Base-by-base conservation (phyloP, 805 yeast species). In the Hanseniaspora thailandica region DNA sequence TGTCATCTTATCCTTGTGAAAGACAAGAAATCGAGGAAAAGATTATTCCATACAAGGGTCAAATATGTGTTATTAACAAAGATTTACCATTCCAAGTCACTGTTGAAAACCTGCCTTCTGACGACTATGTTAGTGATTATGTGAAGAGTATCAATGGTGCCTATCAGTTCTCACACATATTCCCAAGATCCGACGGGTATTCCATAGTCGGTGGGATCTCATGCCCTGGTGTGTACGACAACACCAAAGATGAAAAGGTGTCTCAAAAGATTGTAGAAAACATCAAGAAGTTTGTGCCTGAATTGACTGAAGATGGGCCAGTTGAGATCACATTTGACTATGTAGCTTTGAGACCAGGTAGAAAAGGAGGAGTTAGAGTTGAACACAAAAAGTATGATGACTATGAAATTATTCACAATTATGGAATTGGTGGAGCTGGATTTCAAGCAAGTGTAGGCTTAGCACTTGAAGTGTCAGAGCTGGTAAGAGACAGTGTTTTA, bases 181-280 rank as follows among this genome's bases (percentile, higher is more conserved):
- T 82, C 71, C 87, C 87, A n/a, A 66, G 87, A 54, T 77, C 76
- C 56, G 87, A 82, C 65, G 86, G 87, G n/a, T 85, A 84, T 44
- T 70, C 77, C 33, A 77, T 82, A 38, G 72, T 82, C 54, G 88
- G 87, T 2, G 88, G 87, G 10, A 59, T 68, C 15, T 63, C 62
- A 52, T 47, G 57, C 12, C 57, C 60, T 13, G 59, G 65, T 39
- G 62, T 68, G 28, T 69, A 69, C 66, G 60, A 65, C 6, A 56
- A 63, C 0, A 60, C 58, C 3, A 67, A 69, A 40, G 81, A 79
- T 57, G 60, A 62, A 2, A 75, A 62, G 15, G 66, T 80, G 49
- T 71, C 77, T 0, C 59, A 71, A 50, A 67, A 85, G 47, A 74
- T 80, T 3, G 56, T 75, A 19, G 66, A 60, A 13, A 64, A 77